Base-by-base conservation (phyloP, 2,329 filamentous ascomycete species). In the Chaetoscypha palmicola region DNA sequence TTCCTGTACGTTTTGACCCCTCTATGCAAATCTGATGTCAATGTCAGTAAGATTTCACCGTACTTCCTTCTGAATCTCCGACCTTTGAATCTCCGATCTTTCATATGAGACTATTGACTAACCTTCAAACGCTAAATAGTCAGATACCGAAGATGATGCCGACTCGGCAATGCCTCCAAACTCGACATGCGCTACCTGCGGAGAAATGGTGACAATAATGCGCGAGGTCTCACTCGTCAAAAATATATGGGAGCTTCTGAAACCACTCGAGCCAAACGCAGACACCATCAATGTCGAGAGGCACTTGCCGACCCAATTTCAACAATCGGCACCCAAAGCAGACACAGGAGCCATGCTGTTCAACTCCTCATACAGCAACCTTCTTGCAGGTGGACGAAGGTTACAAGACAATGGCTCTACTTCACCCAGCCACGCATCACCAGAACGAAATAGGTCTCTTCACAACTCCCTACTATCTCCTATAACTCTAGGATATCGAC, bases 201-300 rank as follows among this genome's bases (percentile, higher is more conserved):
- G 54, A 10, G 58, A 64, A 35, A 11, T 31, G 19, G 55, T 65
- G 19, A 66, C 60, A 7, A 53, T 64, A 17, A 60, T 64, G 32
- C 63, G 64, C 8, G 66, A 68, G 41, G 53, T 68, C n/a, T 50
- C 58, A 5, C 41, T 66, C 3, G 59, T 56, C 5, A 59, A 62
- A 45, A 57, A 61, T 21, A 58, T 59, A 4, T 68, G 64, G 64
- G 64, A 65, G 28, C 49, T 62, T 5, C 49, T 68, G 1, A 62
- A 60, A 26, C 59, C 62, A 0, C 54, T 68, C 14, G 61, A 66
- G 31, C 56, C 61, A 3, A 62, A 66, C 45, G 58, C 62, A 2
- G 64, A 66, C 41, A 61, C 64, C 1, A 60, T 66, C 35, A 63
- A 63, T 39, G 58, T 66, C 5, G 64, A 67, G 49, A 49, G 65